Evolutionary conservation across 225 moss, liverwort and hornwort species (phyloP), one percentile per base, ranked within the genome.

Genomic region (Thuidium tamariscinum): DNA sequence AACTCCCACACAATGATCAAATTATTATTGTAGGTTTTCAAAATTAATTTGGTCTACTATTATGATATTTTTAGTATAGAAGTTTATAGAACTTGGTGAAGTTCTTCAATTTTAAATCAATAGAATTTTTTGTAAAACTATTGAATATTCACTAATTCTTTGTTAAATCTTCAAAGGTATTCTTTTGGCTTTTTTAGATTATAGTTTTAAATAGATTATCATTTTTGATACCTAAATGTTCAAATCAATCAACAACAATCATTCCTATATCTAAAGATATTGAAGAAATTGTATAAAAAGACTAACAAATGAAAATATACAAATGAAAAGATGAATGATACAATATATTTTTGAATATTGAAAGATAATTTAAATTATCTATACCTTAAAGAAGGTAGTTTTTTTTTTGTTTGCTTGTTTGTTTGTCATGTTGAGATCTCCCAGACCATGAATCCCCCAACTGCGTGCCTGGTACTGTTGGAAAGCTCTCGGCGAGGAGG

Each of bases 121-220:
- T 26, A 16, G 1, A 5, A 4, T 26, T 11, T 42, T 16, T 71
- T 16, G 2, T 15, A 71, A 29, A 70, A 1, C 1, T 27, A 71
- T 6, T 48, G 17, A 48, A 30, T 48, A 30, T 11, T 30, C 0
- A 46, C 4, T 30, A 46, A 30, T 44, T 72, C 4, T 46, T 30
- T 46, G 19, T 73, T 48, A 3, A 72, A 44, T 27, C 71, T 10
- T 16, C 29, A 16, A 29, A 29, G 3, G 6, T 44, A 46, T 29
- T 29, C 3, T 44, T 17, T 71, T 2, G 27, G 0, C 2, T 27
- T 5, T 0, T 26, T 70, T 14, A 1, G 2, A 2, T 5, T 9
- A 10, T 16, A 10, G 0, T 16, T 71, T 44, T 29, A 0, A 29
- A 71, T 3, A 17, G 2, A 16, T 46, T 5, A 0, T 29, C 3